These are phyloP conservation scores for Pyrus betulifolia DNA, from an alignment of 306 rosid species.

Conservation along the genomic window DNA sequence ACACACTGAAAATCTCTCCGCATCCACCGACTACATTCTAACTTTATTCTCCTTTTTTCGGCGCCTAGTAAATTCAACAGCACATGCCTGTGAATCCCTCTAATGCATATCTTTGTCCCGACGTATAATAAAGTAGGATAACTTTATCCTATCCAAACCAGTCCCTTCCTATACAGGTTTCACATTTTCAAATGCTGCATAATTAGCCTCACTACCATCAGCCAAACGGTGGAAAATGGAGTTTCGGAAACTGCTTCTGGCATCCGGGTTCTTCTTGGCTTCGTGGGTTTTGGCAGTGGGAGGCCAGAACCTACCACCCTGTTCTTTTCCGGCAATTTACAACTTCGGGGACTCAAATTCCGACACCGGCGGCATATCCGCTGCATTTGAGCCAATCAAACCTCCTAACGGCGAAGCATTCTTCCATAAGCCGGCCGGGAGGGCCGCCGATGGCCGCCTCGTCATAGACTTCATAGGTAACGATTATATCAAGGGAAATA, in stretches of 20 bases:
- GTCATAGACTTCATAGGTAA: conserved; percentile 81
- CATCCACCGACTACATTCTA: too few species aligned
- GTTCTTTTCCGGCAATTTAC: conserved; percentile 77
- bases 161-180: background rate
- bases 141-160: background rate
- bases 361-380: conserved; percentile 91
- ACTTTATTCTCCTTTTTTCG: background rate
- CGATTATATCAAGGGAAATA: background rate
- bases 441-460: conserved; percentile 84
- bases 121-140: too few species aligned
- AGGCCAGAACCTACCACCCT: conserved; percentile 21
- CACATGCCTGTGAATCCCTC: background rate
- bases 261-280: conserved; percentile 20
- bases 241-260: conserved; percentile 10
- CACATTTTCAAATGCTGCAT: background rate
- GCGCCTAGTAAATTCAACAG: background rate
- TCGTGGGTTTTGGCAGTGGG: conserved; percentile 20
- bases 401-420: conserved; percentile 68
- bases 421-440: conserved; percentile 60
- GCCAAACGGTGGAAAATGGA: conserved; percentile 25
- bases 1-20: too few species aligned
- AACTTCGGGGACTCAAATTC: conserved; percentile 96
- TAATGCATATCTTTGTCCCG: background rate
- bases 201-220: background rate
- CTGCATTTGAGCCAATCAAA: conserved; percentile 63